Conservation (phyloP, 345 rosid genomes). For the Euphorbia pulcherrima region DNA sequence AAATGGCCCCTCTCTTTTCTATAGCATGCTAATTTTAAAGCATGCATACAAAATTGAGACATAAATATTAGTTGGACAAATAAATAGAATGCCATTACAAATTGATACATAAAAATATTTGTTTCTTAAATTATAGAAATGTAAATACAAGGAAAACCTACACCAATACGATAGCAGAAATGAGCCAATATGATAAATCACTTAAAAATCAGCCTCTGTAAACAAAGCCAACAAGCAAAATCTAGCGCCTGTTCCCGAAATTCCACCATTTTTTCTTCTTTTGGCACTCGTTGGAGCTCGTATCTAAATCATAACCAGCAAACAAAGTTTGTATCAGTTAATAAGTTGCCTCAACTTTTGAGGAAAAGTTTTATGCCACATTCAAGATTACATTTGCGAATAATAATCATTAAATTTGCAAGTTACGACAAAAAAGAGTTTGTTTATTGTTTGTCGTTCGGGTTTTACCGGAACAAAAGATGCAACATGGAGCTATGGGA, state of each 20-base stretch:
- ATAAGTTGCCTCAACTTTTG: too few relatives aligned
- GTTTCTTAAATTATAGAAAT: slow-evolving; percentile 6
- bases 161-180: not conserved
- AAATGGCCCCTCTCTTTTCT: not conserved
- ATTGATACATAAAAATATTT: not conserved
- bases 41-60: slow-evolving; percentile 14
- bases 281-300: slow-evolving; percentile 32
- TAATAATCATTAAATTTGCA: not conserved
- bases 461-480: not conserved
- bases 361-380: too few relatives aligned
- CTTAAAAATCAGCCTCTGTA: not conserved
- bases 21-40: slow-evolving; percentile 9
- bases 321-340: slow-evolving; percentile 1
- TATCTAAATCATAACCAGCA: slow-evolving; percentile 35
- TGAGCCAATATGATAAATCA: not conserved
- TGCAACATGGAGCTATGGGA: not conserved
- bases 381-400: not conserved
- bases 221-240: not conserved
- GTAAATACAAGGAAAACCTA: not conserved
- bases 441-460: not conserved
- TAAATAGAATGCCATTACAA: slow-evolving; percentile 1
- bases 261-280: slow-evolving; percentile 81
- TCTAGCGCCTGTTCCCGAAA: slow-evolving; percentile 48
- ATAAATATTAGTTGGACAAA: not conserved
- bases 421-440: not conserved